Percentiles rank a stretch among this genome's conserved stretches.
These are phyloP conservation scores for Solanum appendiculatum DNA, from an alignment of 257 asterid species.

Conservation along the genomic window DNA sequence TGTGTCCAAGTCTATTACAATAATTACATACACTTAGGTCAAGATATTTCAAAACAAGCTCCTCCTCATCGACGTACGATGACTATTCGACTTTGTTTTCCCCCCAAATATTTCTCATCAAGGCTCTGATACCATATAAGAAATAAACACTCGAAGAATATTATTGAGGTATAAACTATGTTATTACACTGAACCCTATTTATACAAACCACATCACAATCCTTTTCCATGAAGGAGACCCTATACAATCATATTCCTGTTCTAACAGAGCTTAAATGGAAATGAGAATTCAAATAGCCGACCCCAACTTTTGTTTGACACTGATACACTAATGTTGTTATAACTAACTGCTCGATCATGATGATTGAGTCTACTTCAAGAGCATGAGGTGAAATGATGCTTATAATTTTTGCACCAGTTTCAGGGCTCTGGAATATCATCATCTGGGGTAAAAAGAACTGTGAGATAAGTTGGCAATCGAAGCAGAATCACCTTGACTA, in stretches of 20 bases:
- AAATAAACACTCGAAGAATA: not conserved
- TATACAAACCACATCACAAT: not conserved
- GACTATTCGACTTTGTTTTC: too few species aligned
- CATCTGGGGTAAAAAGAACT: slow-evolving; percentile 29
- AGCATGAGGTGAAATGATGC: not conserved
- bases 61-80: too few species aligned
- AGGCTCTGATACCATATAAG: not conserved
- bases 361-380: not conserved
- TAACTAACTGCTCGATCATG: not conserved
- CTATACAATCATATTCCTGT: not conserved
- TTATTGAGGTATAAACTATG: not conserved
- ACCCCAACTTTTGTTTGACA: not conserved
- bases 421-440: not conserved
- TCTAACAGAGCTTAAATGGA: not conserved
- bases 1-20: too few species aligned
- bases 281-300: not conserved
- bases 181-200: not conserved
- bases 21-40: too few species aligned
- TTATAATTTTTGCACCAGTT: not conserved
- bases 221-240: not conserved
- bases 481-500: not conserved
- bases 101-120: not conserved
- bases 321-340: not conserved
- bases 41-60: too few species aligned
- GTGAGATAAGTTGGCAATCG: slow-evolving; percentile 21